A percentile compares a stretch with the other conserved stretches of the same genome.
phyloP scores from a whole-genome alignment of 805 yeast species.

The Wickerhamomyces strasburgensis region DNA sequence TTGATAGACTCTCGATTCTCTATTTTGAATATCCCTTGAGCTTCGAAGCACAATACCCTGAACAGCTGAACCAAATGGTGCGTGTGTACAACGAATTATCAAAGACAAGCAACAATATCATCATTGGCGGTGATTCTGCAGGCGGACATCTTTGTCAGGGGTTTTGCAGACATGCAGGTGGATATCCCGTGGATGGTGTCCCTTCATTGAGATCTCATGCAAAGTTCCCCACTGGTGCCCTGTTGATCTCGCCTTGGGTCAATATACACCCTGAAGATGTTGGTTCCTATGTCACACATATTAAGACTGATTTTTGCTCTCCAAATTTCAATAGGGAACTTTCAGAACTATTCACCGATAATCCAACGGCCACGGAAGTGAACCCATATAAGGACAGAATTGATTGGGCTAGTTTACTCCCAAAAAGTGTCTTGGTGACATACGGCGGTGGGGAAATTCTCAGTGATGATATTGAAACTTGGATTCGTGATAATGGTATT shows the following conservation, averaged over 20 bases:
- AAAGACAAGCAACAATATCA: conserved; percentile 14
- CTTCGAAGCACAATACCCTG: conserved; percentile 21
- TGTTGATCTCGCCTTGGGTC: conserved; percentile 18
- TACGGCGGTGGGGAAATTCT: conserved; percentile 15
- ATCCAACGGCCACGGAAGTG: too few relatives aligned
- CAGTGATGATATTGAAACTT: conserved; percentile 8
- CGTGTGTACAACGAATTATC: conserved; percentile 17
- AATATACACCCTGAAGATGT: conserved; percentile 10
- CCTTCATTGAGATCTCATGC: neutral
- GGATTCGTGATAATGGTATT: neutral
- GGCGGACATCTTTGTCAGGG: conserved; percentile 27
- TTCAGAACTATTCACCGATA: too few relatives aligned
- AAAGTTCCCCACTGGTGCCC: conserved; percentile 3
- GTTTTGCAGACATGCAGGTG: conserved; percentile 12
- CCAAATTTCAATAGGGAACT: too few relatives aligned
- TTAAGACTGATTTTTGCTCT: conserved; percentile 5
- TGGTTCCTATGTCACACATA: conserved; percentile 4
- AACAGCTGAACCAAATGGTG: conserved; percentile 24
- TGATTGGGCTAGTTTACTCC: conserved; percentile 9
- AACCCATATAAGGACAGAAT: conserved; percentile 6
- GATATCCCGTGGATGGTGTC: conserved; percentile 3
- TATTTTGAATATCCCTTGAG: conserved; percentile 26
- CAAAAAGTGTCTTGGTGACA: conserved; percentile 4
- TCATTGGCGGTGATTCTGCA: conserved; percentile 28
- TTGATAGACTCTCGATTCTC: conserved; percentile 19